phyloP scores from a whole-genome alignment of 1,139 yeast genomes.

The Geotrichum australiense region DNA sequence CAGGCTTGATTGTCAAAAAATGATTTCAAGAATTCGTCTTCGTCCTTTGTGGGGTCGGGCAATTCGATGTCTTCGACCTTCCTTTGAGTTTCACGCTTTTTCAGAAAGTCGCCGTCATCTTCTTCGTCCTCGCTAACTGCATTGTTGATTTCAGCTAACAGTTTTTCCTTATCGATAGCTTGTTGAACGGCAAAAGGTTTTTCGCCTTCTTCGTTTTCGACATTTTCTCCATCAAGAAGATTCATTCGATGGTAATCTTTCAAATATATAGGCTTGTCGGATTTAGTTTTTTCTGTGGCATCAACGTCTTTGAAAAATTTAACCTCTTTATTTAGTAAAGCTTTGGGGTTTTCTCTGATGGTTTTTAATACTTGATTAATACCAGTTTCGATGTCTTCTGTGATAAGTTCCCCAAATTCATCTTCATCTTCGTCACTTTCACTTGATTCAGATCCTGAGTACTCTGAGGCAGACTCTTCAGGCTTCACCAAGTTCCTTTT shows the following conservation, averaged over 20 bases:
- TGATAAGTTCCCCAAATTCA: slow-evolving; percentile 80
- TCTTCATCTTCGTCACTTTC: slow-evolving; percentile 71
- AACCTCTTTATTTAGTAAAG: slow-evolving; percentile 56
- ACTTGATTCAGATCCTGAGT: slow-evolving; percentile 29
- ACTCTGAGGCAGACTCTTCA: slow-evolving; percentile 30
- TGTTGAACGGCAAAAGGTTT: slow-evolving; percentile 66
- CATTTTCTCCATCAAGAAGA: slow-evolving; percentile 44
- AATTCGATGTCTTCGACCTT: slow-evolving; percentile 36
- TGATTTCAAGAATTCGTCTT: slow-evolving; percentile 62
- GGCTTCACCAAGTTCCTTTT: slow-evolving; percentile 18
- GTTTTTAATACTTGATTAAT: slow-evolving; percentile 66
- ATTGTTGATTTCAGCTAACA: slow-evolving; percentile 71
- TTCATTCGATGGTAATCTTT: slow-evolving; percentile 90
- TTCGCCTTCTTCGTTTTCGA: slow-evolving; percentile 51
- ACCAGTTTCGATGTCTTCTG: slow-evolving; percentile 79
- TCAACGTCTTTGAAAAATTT: slow-evolving; percentile 64
- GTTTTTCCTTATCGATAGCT: slow-evolving; percentile 62
- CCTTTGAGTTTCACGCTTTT: slow-evolving; percentile 45
- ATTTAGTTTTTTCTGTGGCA: slow-evolving; percentile 26
- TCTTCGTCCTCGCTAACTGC: slow-evolving; percentile 41
- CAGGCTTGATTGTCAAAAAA: slow-evolving; percentile 78
- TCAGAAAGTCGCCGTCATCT: slow-evolving; percentile 49
- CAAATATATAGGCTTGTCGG: slow-evolving; percentile 70
- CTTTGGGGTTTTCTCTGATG: slow-evolving; percentile 50
- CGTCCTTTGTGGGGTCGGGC: slow-evolving; percentile 65